Base-by-base conservation (phyloP, 176 grass and related monocot genomes). In the Rhynchospora tenuis region DNA sequence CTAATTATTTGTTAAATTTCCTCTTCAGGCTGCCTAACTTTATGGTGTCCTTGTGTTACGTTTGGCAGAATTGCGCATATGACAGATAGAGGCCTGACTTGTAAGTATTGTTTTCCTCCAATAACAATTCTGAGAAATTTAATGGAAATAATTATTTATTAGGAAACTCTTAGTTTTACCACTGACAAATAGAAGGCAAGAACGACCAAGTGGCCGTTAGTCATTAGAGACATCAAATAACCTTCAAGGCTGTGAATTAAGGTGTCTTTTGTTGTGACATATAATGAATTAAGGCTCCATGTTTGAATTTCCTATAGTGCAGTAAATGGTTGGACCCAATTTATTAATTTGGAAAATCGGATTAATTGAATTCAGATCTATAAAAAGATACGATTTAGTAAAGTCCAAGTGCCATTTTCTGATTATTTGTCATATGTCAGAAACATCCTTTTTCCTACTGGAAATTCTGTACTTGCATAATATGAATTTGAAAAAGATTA, bases 51-150 rank as follows among this genome's bases (percentile, higher is more conserved):
- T 17, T 80, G 76, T 58, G 5, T 80, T 43, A 38, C 76, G 5
- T 80, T 80, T n/a, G 76, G 76, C 1, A 80, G 76, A 80, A 80
- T 80, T 60, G 76, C 76, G 57, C 54, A 80, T 60, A 59, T 58
- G 8, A 38, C 31, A 38, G 51, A 59, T 20, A 80, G 27, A 80
- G 76, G 76, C 16, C 27, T 59, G 52, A 60, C 76, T 4, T 43
- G 76, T 79, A 79, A 79, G 50, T 22, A 79, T 45, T 69, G 44
- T 31, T 66, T 31, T 7, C 57, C 19, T 8, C 4, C 5, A 1
- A 59, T 7, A 59, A 59, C 20, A 59, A n/a, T 59, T 59, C 20
- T 59, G 16, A 59, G 6, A 59, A 59, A 59, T 22, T 59, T 59
- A 20, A 59, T 26, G 59, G 1, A 62, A 44, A 14, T 2, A n/a